These are phyloP conservation scores for Graphilbum fragrans DNA, from an alignment of 2,329 filamentous ascomycete genomes.

Conservation along the genomic window DNA sequence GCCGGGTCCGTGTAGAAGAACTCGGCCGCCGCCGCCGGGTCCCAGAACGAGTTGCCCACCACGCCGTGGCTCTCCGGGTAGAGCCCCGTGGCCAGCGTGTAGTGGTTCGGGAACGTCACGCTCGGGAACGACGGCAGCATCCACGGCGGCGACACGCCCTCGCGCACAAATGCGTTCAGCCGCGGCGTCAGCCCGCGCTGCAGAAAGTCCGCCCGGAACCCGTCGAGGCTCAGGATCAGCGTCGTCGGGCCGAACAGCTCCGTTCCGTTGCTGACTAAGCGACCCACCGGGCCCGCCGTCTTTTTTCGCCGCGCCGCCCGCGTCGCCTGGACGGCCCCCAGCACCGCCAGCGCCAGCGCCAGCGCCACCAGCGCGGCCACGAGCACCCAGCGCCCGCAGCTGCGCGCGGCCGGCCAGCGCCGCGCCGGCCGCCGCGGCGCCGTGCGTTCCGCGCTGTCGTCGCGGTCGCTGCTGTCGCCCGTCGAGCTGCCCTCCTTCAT, in stretches of 20 bases:
- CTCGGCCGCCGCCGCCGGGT: constrained; percentile 60
- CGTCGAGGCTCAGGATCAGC: constrained; percentile 85
- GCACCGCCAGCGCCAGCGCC: constrained; percentile 41
- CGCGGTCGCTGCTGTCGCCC: constrained; percentile 48
- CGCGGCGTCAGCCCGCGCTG: constrained; percentile 72
- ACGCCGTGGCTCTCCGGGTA: constrained; percentile 90
- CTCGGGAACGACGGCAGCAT: constrained; percentile 94
- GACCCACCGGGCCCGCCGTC: constrained; percentile 13
- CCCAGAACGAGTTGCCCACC: constrained; percentile 92
- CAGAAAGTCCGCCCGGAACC: constrained; percentile 90
- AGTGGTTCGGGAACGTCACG: constrained; percentile 95
- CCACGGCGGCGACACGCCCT: constrained; percentile 80
- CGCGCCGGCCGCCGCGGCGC: constrained; percentile 18
- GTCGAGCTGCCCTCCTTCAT: constrained; percentile 55
- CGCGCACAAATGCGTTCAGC: constrained; percentile 63
- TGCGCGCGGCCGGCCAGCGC: constrained; percentile 43
- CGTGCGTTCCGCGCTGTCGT: constrained; percentile 40
- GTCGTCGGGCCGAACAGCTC: constrained; percentile 84
- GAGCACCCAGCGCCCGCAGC: constrained; percentile 36
- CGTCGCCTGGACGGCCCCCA: constrained; percentile 48
- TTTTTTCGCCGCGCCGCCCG: constrained; percentile 22
- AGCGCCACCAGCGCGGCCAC: constrained; percentile 38
- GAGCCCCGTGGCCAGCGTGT: constrained; percentile 81
- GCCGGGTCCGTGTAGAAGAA: constrained; percentile 78
- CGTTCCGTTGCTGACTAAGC: constrained; percentile 63